These are phyloP conservation scores for Apophysomyces ossiformis DNA, from an alignment of 371 early-diverging fungal genomes.

Conservation along the genomic window DNA sequence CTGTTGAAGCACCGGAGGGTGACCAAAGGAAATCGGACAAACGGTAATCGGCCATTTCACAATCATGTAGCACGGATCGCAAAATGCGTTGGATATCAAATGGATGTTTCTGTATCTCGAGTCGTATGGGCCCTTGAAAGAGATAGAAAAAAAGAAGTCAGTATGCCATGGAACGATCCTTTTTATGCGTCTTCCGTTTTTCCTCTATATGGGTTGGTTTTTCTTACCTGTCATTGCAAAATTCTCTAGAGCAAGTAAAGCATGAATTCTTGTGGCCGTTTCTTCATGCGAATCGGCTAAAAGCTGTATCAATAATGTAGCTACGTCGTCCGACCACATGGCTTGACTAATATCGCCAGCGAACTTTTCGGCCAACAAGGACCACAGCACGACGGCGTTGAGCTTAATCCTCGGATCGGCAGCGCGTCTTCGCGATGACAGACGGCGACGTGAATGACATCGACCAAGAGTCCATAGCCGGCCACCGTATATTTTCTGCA, in stretches of 20 bases:
- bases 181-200: neutral
- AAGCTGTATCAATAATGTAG: slow-evolving; percentile 33
- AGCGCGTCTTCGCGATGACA: slow-evolving; percentile 3
- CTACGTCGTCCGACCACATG: slow-evolving; percentile 44
- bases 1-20: neutral
- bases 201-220: neutral
- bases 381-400: slow-evolving; percentile 50
- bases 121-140: slow-evolving; percentile 35
- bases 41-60: slow-evolving; percentile 34
- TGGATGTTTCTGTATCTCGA: slow-evolving; percentile 32
- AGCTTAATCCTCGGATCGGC: slow-evolving; percentile 16
- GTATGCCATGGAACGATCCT: neutral
- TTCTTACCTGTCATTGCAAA: slow-evolving; percentile 50
- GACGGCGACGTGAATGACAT: slow-evolving; percentile 11
- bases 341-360: slow-evolving; percentile 49
- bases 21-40: neutral
- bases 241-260: slow-evolving; percentile 51
- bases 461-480: slow-evolving; percentile 15
- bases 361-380: slow-evolving; percentile 47
- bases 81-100: slow-evolving; percentile 32
- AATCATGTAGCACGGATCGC: slow-evolving; percentile 34
- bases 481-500: slow-evolving; percentile 30
- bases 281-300: slow-evolving; percentile 38
- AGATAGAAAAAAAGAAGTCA: neutral
- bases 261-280: slow-evolving; percentile 38